Evolutionary conservation across 305 asterid species (phyloP).

Genomic region (Coffea humblotiana): DNA sequence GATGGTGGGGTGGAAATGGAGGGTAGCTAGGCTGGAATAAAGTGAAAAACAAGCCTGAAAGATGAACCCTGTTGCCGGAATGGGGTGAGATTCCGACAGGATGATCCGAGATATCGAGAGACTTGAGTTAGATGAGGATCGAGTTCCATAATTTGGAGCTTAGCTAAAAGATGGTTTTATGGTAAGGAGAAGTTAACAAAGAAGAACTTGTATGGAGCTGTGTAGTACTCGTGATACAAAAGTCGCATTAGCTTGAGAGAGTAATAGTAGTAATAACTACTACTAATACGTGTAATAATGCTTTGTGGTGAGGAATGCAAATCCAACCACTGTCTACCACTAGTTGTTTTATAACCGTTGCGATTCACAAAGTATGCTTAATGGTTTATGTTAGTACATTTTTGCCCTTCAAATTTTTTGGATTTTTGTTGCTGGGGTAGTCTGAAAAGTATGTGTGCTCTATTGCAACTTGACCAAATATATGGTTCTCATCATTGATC

Average conservation of each 20-base stretch:
- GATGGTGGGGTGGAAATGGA: conserved; percentile 17
- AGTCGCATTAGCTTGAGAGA: conserved; percentile 19
- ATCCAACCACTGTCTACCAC: background rate
- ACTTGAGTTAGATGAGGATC: conserved; percentile 30
- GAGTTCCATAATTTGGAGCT: conserved; percentile 32
- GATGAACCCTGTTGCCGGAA: conserved; percentile 38
- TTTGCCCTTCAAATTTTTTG: background rate
- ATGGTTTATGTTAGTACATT: background rate
- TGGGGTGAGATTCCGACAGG: conserved; percentile 32
- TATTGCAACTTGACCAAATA: background rate
- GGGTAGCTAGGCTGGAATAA: conserved; percentile 20
- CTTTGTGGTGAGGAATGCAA: conserved; percentile 26
- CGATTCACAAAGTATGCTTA: background rate
- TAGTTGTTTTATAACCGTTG: too few species aligned
- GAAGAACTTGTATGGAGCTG: conserved; percentile 14
- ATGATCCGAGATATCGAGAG: conserved; percentile 34
- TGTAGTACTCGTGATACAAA: conserved; percentile 12
- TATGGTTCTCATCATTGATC: conserved; percentile 6
- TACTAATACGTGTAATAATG: conserved; percentile 23
- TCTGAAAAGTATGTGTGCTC: background rate
- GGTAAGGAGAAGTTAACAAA: conserved; percentile 50
- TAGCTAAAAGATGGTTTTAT: conserved; percentile 26
- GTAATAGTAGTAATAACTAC: too few species aligned
- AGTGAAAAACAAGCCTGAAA: conserved; percentile 26
- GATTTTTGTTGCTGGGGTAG: background rate